Evolutionary conservation across 495 filamentous ascomycete genomes (phyloP), one percentile per base, ranked within the genome.

Genomic region (Staphylotrichum longicolle): DNA sequence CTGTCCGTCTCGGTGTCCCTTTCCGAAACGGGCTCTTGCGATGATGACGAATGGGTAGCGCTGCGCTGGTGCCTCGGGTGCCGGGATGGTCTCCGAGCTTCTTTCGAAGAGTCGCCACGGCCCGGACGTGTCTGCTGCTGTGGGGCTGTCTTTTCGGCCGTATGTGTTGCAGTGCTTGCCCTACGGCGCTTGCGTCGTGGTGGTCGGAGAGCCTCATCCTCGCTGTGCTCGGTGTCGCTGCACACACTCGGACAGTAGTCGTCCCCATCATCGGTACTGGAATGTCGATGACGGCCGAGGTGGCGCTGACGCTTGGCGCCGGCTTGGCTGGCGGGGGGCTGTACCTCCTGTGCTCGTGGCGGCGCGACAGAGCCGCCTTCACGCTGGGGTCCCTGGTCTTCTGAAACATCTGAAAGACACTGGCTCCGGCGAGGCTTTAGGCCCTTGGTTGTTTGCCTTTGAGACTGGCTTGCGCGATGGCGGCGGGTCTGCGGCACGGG

Each of bases 281-380:
- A 41, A 59, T 48, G 56, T 55, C 50, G 62, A 63, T 35, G 62
- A 59, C 35, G 56, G 54, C 49, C 42, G 51, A 63, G 20, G 59
- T 50, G n/a, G 60, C 60, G 54, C 60, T 62, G 60, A 52, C 37
- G 50, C 20, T 55, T 55, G 53, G 15, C 20, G 39, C 53, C 40
- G 53, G 33, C 53, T 32, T 44, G 53, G 53, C 53, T 55, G 53
- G 53, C 39, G 27, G 53, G 40, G 15, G 39, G 40, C 53, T 55
- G 40, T 34, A 47, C 45, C 45, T 47, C n/a, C n/a, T n/a, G n/a
- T n/a, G n/a, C n/a, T n/a, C n/a, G n/a, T n/a, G n/a, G n/a, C n/a
- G n/a, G n/a, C 45, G 30, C 20, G 45, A 47, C 20, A 47, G 45
- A 47, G n/a, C 45, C 20, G 20, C 45, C 45, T 27, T 47, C 9